Base-by-base conservation (phyloP, 495 filamentous ascomycete species). In the Trichoderma reesei region DNA sequence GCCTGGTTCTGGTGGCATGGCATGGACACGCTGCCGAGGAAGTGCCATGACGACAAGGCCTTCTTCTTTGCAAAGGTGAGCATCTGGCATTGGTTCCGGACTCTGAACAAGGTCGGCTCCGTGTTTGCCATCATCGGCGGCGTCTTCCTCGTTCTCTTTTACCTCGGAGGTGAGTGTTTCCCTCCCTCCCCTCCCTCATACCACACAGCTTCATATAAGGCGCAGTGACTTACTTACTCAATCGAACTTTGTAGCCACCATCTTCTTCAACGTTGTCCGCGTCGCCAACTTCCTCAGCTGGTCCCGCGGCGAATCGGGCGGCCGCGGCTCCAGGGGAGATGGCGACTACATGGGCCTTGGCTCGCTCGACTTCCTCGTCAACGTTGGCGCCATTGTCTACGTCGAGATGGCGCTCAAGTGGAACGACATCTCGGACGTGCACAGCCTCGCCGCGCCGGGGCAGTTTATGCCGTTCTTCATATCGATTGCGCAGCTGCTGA, bases 21-120 rank as follows among this genome's bases (percentile, higher is more conserved):
- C 14, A 31, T 69, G 20, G 66, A 69, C 62, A 44, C 65, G 31
- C 20, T 69, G 34, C 66, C 64, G 10, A 54, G 51, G 14, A 62
- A 64, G n/a, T 61, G 64, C 8, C 64, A 48, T 5, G 64, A 64
- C 26, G 68, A 69, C 61, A 65, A 62, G 34, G 68, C 63, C n/a
- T 69, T 68, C 46, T 69, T 69, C 64, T 69, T 69, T 61, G 64
- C 63, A 16, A 67, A 48, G 36, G 64, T 69, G n/a, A 65, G 61
- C 46, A 61, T 69, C 33, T 63, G 65, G 54, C 61, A 64, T 14
- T 69, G 68, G 68, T 69, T 69, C 18, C 63, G 68, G n/a, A 69
- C 66, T 11, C 67, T 69, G 18, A 69, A 69, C 26, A 69, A 69
- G 65, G 65, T 60, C 42, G 51, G 51, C 4, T 56, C 51, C 51